phyloP scores from a whole-genome alignment of 2,329 filamentous ascomycete species.

The Beauveria australis region DNA sequence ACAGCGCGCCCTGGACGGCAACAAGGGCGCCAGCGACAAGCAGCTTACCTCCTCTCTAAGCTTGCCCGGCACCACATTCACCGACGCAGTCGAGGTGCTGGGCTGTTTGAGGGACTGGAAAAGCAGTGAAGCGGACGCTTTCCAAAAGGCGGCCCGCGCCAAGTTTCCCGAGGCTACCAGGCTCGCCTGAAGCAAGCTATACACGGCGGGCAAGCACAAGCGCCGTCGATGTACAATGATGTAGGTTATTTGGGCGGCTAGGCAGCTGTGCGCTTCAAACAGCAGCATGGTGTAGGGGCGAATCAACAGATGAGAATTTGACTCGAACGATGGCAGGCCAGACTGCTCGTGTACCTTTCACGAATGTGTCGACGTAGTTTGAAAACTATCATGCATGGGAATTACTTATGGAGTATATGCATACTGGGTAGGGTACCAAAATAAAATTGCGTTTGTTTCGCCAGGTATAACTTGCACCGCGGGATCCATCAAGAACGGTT shows the following conservation, averaged over 20 bases:
- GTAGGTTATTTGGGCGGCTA: neutral
- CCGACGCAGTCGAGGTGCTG: constrained; percentile 44
- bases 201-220: neutral
- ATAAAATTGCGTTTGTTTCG: neutral
- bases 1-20: constrained; percentile 50
- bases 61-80: constrained; percentile 39
- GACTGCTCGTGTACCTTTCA: neutral
- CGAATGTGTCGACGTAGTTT: neutral
- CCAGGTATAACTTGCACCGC: neutral
- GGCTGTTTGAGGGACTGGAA: constrained; percentile 40
- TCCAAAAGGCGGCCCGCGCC: constrained; percentile 37
- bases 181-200: constrained; percentile 23
- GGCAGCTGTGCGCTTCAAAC: neutral
- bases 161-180: constrained; percentile 45
- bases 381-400: neutral
- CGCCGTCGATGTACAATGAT: neutral
- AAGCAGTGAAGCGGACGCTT: constrained; percentile 38
- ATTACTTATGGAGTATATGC: neutral
- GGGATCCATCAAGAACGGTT: too few relatives aligned
- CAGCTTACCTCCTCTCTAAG: constrained; percentile 53
- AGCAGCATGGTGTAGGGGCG: neutral
- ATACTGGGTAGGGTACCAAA: neutral
- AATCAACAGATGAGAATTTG: neutral
- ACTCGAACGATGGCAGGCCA: neutral
- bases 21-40: constrained; percentile 49